Percentiles rank a stretch among this genome's conserved stretches.
These are phyloP conservation scores for Macrophomina pseudophaseolina DNA, from an alignment of 2,329 filamentous ascomycete genomes.

Conservation along the genomic window DNA sequence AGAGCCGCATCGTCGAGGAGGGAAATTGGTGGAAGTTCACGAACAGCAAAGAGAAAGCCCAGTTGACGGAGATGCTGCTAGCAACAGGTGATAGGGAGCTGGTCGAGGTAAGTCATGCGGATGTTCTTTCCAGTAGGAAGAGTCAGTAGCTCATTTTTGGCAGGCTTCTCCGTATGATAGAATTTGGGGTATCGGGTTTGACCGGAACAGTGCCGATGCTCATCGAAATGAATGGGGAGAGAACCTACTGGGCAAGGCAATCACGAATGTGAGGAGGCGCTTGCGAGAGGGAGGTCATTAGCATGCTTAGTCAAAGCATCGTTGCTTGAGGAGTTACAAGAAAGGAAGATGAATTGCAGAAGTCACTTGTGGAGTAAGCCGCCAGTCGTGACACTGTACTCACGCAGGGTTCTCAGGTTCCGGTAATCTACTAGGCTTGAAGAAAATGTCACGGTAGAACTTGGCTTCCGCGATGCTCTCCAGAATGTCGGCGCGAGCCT, in stretches of 20 bases:
- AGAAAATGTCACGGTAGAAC: slow-evolving; percentile 78
- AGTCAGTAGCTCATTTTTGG: neutral
- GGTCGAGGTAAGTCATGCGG: slow-evolving; percentile 60
- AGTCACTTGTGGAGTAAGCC: neutral
- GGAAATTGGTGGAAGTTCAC: slow-evolving; percentile 66
- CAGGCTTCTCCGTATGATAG: slow-evolving; percentile 51
- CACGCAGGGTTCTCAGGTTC: slow-evolving; percentile 5
- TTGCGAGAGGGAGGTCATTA: slow-evolving; percentile 42
- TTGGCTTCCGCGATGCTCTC: slow-evolving; percentile 93
- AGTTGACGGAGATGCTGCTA: slow-evolving; percentile 57
- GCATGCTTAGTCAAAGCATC: neutral
- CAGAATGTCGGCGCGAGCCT: slow-evolving; percentile 86
- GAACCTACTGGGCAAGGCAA: slow-evolving; percentile 67
- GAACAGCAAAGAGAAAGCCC: slow-evolving; percentile 44
- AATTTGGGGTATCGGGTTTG: slow-evolving; percentile 71
- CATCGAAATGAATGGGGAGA: slow-evolving; percentile 62
- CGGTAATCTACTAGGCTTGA: slow-evolving; percentile 42
- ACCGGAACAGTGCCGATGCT: slow-evolving; percentile 54
- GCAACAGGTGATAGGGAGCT: slow-evolving; percentile 65
- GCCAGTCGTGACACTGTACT: neutral
- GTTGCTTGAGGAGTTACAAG: too few relatives aligned
- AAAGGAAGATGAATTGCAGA: too few relatives aligned
- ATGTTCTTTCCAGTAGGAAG: neutral
- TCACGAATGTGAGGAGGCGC: slow-evolving; percentile 63
- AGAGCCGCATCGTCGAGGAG: slow-evolving; percentile 58